Conservation (phyloP, 768 basidiomycete genomes). For the Crepidotus variabilis region DNA sequence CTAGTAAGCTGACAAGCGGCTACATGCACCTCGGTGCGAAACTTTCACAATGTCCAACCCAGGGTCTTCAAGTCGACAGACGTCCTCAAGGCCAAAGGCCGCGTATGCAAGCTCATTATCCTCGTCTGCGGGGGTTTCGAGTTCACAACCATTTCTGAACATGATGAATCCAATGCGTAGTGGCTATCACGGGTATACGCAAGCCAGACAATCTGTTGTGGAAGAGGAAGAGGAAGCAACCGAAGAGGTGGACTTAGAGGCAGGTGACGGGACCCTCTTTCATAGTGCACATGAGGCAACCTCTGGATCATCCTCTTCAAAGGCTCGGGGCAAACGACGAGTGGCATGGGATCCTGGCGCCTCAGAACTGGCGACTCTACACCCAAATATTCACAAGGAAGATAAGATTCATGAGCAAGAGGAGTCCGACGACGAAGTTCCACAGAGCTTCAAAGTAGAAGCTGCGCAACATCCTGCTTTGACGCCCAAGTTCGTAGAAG, state of each 20-base stretch:
- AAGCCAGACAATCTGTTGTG: slow-evolving; percentile 64
- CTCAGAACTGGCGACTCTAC: slow-evolving; percentile 54
- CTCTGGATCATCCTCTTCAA: slow-evolving; percentile 20
- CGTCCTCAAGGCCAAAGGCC: slow-evolving; percentile 28
- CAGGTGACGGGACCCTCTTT: slow-evolving; percentile 45
- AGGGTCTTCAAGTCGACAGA: slow-evolving; percentile 16
- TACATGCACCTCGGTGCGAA: neutral
- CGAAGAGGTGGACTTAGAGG: slow-evolving; percentile 58
- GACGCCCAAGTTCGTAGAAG: slow-evolving; percentile 22
- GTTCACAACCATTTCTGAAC: slow-evolving; percentile 74
- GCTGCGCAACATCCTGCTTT: slow-evolving; percentile 42
- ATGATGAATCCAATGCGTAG: slow-evolving; percentile 80
- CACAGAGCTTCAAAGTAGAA: slow-evolving; percentile 84
- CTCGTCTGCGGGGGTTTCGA: slow-evolving; percentile 39
- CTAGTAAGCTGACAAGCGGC: neutral
- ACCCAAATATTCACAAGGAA: slow-evolving; percentile 70
- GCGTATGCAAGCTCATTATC: slow-evolving; percentile 32
- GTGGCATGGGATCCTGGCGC: slow-evolving; percentile 56
- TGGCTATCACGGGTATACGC: slow-evolving; percentile 70
- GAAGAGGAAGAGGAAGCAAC: slow-evolving; percentile 66
- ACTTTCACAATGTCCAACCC: slow-evolving; percentile 23
- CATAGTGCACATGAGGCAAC: slow-evolving; percentile 23
- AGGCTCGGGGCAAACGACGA: slow-evolving; percentile 44
- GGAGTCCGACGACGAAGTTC: slow-evolving; percentile 79
- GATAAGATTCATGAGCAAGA: slow-evolving; percentile 58